Evolutionary conservation across 2,329 filamentous ascomycete genomes (phyloP).

Genomic region (Aureobasidium sp.): DNA sequence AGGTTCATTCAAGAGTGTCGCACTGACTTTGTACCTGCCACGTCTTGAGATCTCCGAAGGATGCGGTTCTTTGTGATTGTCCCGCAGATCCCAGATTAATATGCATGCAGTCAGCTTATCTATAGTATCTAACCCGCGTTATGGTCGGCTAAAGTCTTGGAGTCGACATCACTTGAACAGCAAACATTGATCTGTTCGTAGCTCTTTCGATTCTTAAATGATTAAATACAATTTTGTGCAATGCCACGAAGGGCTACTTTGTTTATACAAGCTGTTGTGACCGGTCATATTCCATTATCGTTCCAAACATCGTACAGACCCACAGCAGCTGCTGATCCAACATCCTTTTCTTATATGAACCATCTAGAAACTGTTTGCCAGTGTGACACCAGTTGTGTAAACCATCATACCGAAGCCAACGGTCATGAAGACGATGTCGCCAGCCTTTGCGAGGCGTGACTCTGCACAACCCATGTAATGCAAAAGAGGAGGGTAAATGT

Average conservation of each 20-base stretch:
- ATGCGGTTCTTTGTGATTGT: neutral
- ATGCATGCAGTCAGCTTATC: neutral
- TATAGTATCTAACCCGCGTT: neutral
- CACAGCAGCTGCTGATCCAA: neutral
- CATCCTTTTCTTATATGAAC: neutral
- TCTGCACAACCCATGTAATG: slow-evolving; percentile 60
- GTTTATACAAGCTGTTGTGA: neutral
- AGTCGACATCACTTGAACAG: no score
- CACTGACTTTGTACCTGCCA: neutral
- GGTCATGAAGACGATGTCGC: slow-evolving; percentile 54
- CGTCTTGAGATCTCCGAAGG: neutral
- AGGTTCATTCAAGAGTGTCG: no score
- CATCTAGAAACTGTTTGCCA: slow-evolving; percentile 24
- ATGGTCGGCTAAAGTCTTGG: neutral
- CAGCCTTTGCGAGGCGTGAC: slow-evolving; percentile 44
- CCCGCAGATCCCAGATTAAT: neutral
- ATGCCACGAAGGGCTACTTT: neutral
- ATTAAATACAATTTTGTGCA: neutral
- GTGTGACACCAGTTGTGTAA: slow-evolving; percentile 59
- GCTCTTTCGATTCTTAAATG: no score
- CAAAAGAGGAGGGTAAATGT: slow-evolving; percentile 65
- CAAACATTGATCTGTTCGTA: neutral
- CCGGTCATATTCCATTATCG: neutral
- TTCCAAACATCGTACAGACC: neutral
- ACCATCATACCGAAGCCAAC: slow-evolving; percentile 61